A percentile compares a stretch with the other conserved stretches of the same genome.
Evolutionary conservation across 306 rosid species (phyloP).

Genomic region (Sophora flavescens): DNA sequence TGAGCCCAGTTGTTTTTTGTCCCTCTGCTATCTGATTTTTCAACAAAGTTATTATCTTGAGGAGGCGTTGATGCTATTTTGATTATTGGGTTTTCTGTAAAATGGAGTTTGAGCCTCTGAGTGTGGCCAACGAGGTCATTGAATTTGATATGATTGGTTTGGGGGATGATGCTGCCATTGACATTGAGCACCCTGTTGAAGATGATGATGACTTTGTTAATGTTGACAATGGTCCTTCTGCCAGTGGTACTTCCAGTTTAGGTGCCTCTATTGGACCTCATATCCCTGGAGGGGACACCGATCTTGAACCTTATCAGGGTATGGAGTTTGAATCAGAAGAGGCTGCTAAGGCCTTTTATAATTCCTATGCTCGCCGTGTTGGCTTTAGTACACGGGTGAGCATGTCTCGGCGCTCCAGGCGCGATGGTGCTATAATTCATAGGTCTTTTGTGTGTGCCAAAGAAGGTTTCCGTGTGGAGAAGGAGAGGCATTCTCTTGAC

Average conservation of each 20-base stretch:
- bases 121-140: constrained; percentile 50
- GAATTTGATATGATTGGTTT: constrained; percentile 63
- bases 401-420: constrained; percentile 64
- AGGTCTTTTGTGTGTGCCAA: constrained; percentile 68
- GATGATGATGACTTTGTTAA: constrained; percentile 49
- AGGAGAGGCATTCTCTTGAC: constrained; percentile 48
- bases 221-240: constrained; percentile 22
- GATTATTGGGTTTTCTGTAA: constrained; percentile 30
- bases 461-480: constrained; percentile 64
- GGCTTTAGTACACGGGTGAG: constrained; percentile 65
- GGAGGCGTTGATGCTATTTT: constrained; percentile 29
- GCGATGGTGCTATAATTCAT: constrained; percentile 67
- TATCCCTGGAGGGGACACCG: constrained; percentile 49
- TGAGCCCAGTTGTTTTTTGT: constrained; percentile 18
- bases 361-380: constrained; percentile 63
- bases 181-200: constrained; percentile 52
- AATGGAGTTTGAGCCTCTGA: constrained; percentile 63
- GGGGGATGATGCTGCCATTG: constrained; percentile 46
- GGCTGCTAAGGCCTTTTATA: constrained; percentile 65
- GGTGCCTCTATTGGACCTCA: constrained; percentile 21
- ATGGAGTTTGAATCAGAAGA: constrained; percentile 70
- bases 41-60: constrained; percentile 16
- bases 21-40: background rate
- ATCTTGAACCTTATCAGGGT: constrained; percentile 56
- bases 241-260: background rate